Conservation (phyloP, 495 filamentous ascomycete species). For the Pseudevernia furfuracea region DNA sequence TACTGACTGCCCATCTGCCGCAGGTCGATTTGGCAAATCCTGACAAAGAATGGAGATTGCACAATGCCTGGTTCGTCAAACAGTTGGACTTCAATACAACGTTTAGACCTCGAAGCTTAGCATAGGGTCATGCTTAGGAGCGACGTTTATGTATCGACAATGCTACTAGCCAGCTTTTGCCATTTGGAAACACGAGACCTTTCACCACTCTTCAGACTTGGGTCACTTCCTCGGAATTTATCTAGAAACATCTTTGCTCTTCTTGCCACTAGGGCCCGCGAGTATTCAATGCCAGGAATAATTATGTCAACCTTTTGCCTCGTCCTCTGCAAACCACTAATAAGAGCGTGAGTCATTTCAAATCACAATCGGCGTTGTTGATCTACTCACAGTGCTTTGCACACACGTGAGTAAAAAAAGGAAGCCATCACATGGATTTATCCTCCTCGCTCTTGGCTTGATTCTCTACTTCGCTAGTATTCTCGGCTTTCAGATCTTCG, state of each 20-base stretch:
- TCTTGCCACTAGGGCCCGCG: neutral
- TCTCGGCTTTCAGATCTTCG: no score
- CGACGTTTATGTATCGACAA: neutral
- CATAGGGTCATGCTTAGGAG: neutral
- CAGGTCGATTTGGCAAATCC: conserved; percentile 30
- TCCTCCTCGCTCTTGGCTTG: no score
- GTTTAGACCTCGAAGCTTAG: conserved; percentile 32
- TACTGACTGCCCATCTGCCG: conserved; percentile 21
- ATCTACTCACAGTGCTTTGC: neutral
- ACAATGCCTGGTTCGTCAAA: conserved; percentile 69
- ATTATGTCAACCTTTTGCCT: neutral
- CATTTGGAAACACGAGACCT: neutral
- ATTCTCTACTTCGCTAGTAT: no score
- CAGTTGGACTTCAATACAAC: conserved; percentile 55
- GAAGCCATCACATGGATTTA: no score
- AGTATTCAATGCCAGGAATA: neutral
- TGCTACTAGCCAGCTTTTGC: neutral
- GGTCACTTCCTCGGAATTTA: neutral
- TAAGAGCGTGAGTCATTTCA: neutral
- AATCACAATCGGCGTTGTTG: neutral
- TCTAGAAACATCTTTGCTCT: neutral
- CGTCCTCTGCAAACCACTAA: neutral
- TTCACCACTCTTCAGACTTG: neutral
- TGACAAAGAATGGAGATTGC: conserved; percentile 31
- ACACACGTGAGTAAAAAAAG: no score